Percentiles rank a stretch among this genome's conserved stretches.
These are phyloP conservation scores for Paecilomyces sp. DNA, from an alignment of 2,329 filamentous ascomycete genomes.

Conservation along the genomic window DNA sequence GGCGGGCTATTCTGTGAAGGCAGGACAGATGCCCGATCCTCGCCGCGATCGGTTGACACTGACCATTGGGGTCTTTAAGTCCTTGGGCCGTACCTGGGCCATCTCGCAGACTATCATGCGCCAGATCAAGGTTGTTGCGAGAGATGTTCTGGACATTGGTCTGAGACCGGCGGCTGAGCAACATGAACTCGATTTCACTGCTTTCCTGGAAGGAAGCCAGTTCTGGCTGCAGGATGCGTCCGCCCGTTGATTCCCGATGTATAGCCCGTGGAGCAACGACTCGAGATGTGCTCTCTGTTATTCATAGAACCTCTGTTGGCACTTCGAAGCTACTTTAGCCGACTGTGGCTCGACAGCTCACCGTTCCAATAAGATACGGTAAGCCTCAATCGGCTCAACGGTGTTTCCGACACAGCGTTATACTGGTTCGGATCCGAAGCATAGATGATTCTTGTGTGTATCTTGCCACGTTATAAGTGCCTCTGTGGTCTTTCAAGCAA, in stretches of 20 bases:
- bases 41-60: conserved; percentile 65
- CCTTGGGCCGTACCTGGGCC: conserved; percentile 63
- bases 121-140: conserved; percentile 72
- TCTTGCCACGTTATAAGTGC: neutral
- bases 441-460: neutral
- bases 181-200: conserved; percentile 21
- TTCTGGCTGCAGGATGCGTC: conserved; percentile 23
- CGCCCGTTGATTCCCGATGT: neutral
- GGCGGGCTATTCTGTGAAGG: conserved; percentile 62
- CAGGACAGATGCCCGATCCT: conserved; percentile 52
- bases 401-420: neutral
- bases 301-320: neutral
- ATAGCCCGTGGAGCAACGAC: neutral
- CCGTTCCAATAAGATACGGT: neutral
- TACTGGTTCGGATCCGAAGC: neutral
- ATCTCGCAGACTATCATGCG: conserved; percentile 62
- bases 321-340: neutral
- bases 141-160: conserved; percentile 55
- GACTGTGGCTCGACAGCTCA: neutral
- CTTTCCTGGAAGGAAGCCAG: conserved; percentile 25
- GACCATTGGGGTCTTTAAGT: conserved; percentile 68
- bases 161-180: conserved; percentile 28
- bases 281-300: neutral
- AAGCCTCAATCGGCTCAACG: neutral
- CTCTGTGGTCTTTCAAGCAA: neutral